Base-by-base conservation (phyloP, 1,284 basidiomycete genomes). In the Ustilago tritici region DNA sequence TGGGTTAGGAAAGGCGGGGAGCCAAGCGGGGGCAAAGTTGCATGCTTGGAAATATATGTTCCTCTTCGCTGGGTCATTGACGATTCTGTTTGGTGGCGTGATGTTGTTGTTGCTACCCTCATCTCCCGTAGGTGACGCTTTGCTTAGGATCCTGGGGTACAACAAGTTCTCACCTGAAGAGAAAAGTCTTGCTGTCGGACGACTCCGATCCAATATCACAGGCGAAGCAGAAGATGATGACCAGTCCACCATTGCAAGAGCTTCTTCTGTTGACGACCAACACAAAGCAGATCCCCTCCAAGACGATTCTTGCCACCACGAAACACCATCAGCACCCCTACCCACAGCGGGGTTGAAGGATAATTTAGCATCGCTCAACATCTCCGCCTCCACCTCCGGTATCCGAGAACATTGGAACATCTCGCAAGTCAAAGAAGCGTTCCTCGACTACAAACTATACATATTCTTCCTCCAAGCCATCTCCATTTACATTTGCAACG, bases 41-140 rank as follows among this genome's bases (percentile, higher is more conserved):
- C 82, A 87, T 19, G 85, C 88, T 0, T 89, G 89, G 89, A 89
- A 89, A 80, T 87, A 87, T 70, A 87, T 89, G 86, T 88, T 88
- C 82, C 85, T 88, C 64, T 88, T 89, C 56, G 88, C 87, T n/a
- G 89, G 89, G 2, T 78, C 83, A 7, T 64, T 88, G 50, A 89
- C 89, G 7, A 88, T 89, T 56, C 50, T 85, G 3, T 88, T 88
- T 85, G 84, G 88, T 2, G 71, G 87, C 31, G 78, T 88, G 23
- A 74, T 89, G 64, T 81, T 86, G 70, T 71, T 87, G 43, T 69
- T 88, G 19, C 65, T 89, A 11, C 89, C 89, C 8, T 83, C 86
- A n/a, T 87, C 87, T 15, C 89, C 89, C 0, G 77, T 86, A 4
- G 72, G 70, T 2, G 65, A 68, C 36, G 71, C 82, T 12, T 9